Conservation (phyloP, 2,329 filamentous ascomycete genomes). For the Elsinoe ampelina region DNA sequence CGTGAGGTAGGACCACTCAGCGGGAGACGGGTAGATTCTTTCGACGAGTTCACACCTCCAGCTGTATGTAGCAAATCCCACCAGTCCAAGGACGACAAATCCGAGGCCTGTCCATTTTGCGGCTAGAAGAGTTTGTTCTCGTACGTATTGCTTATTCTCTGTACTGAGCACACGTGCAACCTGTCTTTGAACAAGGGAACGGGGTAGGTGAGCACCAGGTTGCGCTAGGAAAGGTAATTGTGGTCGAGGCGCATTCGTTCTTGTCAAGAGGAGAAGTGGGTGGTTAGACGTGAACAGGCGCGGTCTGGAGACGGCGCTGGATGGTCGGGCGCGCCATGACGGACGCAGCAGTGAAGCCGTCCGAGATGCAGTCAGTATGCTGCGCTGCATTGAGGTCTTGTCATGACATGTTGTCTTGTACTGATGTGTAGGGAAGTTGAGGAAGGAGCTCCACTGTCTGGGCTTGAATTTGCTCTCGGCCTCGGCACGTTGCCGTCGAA, state of each 20-base stretch:
- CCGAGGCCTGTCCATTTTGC: slow-evolving; percentile 58
- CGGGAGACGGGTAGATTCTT: slow-evolving; percentile 66
- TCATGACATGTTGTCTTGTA: background rate
- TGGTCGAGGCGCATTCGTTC: slow-evolving; percentile 42
- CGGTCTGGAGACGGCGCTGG: background rate
- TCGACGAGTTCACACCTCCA: slow-evolving; percentile 68
- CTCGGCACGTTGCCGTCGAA: background rate
- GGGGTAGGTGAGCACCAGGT: slow-evolving; percentile 33
- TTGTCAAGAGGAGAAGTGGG: slow-evolving; percentile 43
- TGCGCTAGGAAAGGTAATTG: slow-evolving; percentile 58
- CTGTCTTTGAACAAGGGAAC: slow-evolving; percentile 26
- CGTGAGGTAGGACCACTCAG: slow-evolving; percentile 68
- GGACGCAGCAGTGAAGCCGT: slow-evolving; percentile 5
- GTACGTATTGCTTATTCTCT: slow-evolving; percentile 60
- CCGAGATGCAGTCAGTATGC: background rate
- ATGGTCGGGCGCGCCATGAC: background rate
- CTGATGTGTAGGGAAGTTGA: background rate
- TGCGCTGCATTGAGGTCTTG: slow-evolving; percentile 2
- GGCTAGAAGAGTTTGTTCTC: slow-evolving; percentile 59
- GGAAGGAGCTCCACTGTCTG: background rate
- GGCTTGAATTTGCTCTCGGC: background rate
- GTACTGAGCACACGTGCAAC: slow-evolving; percentile 69
- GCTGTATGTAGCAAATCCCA: slow-evolving; percentile 54
- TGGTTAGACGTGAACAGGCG: slow-evolving; percentile 52
- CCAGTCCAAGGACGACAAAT: slow-evolving; percentile 54